Conservation (phyloP, 768 basidiomycete genomes). For the Nidula microcarpa region DNA sequence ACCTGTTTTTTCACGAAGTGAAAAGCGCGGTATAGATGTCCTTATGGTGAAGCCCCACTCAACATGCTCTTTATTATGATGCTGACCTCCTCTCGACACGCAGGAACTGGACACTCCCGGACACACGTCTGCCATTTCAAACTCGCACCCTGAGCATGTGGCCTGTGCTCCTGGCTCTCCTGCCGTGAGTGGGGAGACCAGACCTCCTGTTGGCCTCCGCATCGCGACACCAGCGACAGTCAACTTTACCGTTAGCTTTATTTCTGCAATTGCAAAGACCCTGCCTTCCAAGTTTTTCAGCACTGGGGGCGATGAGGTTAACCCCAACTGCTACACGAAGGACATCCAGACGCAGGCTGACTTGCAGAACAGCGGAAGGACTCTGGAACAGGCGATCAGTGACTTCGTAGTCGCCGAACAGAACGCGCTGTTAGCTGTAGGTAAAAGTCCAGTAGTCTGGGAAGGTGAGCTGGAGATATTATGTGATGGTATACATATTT, state of each 20-base stretch:
- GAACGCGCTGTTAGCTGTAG: constrained; percentile 39
- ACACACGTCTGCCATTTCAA: constrained; percentile 66
- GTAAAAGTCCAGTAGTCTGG: constrained; percentile 82
- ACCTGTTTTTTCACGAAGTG: neutral
- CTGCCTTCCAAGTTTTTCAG: constrained; percentile 61
- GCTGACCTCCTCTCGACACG: neutral
- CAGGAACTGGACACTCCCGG: constrained; percentile 81
- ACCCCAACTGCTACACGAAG: constrained; percentile 57
- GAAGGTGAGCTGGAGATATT: constrained; percentile 43
- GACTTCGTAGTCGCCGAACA: constrained; percentile 60
- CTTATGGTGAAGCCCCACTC: constrained; percentile 22
- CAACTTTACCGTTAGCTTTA: constrained; percentile 55
- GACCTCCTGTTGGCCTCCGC: constrained; percentile 77
- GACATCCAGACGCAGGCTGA: constrained; percentile 57
- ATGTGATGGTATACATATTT: constrained; percentile 4
- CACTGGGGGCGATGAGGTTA: constrained; percentile 85
- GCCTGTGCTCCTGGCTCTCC: constrained; percentile 64
- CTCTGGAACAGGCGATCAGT: constrained; percentile 60
- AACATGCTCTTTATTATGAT: neutral
- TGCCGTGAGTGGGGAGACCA: constrained; percentile 65
- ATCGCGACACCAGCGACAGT: constrained; percentile 57
- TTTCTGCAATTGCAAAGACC: constrained; percentile 46
- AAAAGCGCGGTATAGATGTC: constrained; percentile 71
- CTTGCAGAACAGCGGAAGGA: constrained; percentile 44
- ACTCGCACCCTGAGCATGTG: constrained; percentile 71